Conservation (phyloP, 164 flowering plant species). For the Platanus orientalis region DNA sequence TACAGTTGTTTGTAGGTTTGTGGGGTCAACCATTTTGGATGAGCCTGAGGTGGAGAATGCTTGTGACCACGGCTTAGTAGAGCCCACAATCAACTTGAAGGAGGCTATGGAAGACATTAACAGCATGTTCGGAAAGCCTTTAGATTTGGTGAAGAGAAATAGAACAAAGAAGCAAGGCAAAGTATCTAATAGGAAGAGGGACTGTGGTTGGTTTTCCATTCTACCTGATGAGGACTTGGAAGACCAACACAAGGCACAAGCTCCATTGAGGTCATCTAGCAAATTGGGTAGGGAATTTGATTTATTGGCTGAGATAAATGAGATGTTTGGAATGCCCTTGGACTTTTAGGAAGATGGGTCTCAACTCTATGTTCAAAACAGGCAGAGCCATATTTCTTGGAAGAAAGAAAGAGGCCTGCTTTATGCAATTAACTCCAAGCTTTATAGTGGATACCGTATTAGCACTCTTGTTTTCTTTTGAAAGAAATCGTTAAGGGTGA, state of each 20-base stretch:
- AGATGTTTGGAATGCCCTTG: slow-evolving; percentile 85
- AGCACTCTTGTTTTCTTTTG: no score
- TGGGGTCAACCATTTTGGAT: slow-evolving; percentile 74
- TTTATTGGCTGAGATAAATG: slow-evolving; percentile 79
- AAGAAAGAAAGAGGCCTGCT: no score
- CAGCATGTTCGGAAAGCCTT: slow-evolving; percentile 90
- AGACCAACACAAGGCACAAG: slow-evolving; percentile 10
- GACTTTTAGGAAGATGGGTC: slow-evolving; percentile 46
- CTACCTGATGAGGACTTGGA: slow-evolving; percentile 61
- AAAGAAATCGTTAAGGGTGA: no score
- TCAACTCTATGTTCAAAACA: not conserved
- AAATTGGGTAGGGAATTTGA: slow-evolving; percentile 33
- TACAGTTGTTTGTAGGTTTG: slow-evolving; percentile 73
- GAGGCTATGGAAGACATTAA: slow-evolving; percentile 90
- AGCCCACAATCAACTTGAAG: slow-evolving; percentile 89
- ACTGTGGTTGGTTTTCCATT: slow-evolving; percentile 51
- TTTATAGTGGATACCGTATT: no score
- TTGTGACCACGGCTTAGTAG: slow-evolving; percentile 95
- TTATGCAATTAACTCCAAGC: no score
- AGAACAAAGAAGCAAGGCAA: slow-evolving; percentile 44
- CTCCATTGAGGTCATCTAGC: slow-evolving; percentile 25
- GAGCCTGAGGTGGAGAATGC: slow-evolving; percentile 83
- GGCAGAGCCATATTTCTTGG: no score
- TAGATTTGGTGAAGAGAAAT: slow-evolving; percentile 65
- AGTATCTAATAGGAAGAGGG: slow-evolving; percentile 24